Base-by-base conservation (phyloP, 2,329 filamentous ascomycete species). In the Aspergillus nomiae region DNA sequence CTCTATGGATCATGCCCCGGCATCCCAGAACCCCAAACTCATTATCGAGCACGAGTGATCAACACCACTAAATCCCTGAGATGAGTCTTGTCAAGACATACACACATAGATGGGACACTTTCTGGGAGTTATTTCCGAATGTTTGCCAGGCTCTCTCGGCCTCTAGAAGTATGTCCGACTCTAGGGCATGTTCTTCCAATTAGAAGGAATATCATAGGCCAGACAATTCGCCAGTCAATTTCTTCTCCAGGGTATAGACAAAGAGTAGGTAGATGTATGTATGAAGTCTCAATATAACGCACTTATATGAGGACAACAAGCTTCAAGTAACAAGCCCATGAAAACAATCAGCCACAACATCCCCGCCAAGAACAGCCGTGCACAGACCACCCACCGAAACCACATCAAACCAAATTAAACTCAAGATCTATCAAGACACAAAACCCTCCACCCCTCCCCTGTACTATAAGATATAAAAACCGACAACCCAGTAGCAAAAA, bases 401-500 rank as follows among this genome's bases (percentile, higher is more conserved):
- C 21, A 41, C 21, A 60, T 43, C 50, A n/a, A 58, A 34, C 34
- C 51, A 21, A 55, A 30, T 41, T 21, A 24, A 43, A 56, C 46
- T 36, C 51, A 63, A 55, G 51, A 38, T 26, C 46, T 16, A 51
- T 53, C 46, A 50, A 36, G 30, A 32, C 30, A 51, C 57, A 43
- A 19, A 24, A 32, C 19, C 36, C 30, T 48, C 34, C 4, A 19
- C 16, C n/a, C 34, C n/a, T 32, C 63, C 26, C 16, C 58, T 45
- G 54, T 24, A 4, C 28, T 41, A 56, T 43, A 43, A 34, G 10
- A 34, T 43, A 57, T 60, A 32, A 12, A 55, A 16, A 8, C 38
- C 38, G 2, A 10, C 16, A 41, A 10, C 38, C 14, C 16, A 36
- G 7, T 41, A 24, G 24, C 41, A 68, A 77, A 74, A 66, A 82